phyloP scores from a whole-genome alignment of 1,284 basidiomycete species.

The Boletellus deceptivus region DNA sequence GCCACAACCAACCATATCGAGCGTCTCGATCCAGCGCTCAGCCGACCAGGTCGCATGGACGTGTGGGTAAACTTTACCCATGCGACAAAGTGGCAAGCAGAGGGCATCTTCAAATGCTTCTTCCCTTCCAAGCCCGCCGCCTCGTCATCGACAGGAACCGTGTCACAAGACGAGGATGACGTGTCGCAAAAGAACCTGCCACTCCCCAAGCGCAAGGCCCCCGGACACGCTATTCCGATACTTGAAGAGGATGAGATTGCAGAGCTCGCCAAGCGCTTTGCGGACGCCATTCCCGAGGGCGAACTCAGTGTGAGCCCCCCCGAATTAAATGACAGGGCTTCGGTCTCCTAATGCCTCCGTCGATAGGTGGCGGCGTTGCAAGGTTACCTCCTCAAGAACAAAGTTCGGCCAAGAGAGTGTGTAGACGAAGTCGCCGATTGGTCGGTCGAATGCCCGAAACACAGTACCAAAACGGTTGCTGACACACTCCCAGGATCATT shows the following conservation, averaged over 20 bases:
- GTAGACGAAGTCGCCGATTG: constrained; percentile 76
- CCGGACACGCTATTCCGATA: constrained; percentile 58
- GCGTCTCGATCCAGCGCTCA: constrained; percentile 78
- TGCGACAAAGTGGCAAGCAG: constrained; percentile 83
- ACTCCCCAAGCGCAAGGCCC: constrained; percentile 60
- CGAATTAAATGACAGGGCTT: background rate
- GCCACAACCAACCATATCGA: constrained; percentile 86
- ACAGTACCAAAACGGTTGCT: constrained; percentile 2
- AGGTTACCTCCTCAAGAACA: constrained; percentile 81
- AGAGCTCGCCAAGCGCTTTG: constrained; percentile 73
- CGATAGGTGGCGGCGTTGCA: constrained; percentile 76
- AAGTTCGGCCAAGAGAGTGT: constrained; percentile 76
- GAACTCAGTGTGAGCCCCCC: constrained; percentile 68
- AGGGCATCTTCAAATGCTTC: constrained; percentile 89
- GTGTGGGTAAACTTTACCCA: constrained; percentile 88
- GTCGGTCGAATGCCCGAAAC: constrained; percentile 30
- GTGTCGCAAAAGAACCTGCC: constrained; percentile 65
- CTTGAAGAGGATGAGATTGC: constrained; percentile 71
- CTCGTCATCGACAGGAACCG: constrained; percentile 17
- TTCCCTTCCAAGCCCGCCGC: constrained; percentile 62
- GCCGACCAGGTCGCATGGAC: constrained; percentile 81
- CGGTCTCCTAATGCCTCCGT: constrained; percentile 2
- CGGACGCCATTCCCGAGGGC: constrained; percentile 73
- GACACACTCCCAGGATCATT: constrained; percentile 46
- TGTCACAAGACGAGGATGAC: constrained; percentile 39